Percentiles rank a stretch among this genome's conserved stretches.
Conservation (phyloP, 129 eudicot species). For the Pulicaria dysenterica region DNA sequence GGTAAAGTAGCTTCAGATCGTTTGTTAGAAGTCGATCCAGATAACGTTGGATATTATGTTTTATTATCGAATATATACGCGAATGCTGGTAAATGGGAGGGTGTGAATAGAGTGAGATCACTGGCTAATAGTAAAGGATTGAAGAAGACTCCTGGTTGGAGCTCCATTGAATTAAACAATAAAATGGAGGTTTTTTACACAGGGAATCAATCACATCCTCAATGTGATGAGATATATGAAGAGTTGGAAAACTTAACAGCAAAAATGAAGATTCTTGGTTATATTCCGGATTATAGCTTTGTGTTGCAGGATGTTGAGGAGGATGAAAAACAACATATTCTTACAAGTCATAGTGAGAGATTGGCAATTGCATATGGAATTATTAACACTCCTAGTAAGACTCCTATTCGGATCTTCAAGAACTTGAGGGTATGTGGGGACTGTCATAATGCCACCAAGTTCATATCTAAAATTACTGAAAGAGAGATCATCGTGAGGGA, state of each 20-base stretch:
- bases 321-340: slow-evolving; percentile 83
- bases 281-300: slow-evolving; percentile 78
- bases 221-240: slow-evolving; percentile 53
- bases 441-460: slow-evolving; percentile 77
- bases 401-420: slow-evolving; percentile 65
- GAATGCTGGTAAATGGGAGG: slow-evolving; percentile 83
- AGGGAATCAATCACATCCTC: slow-evolving; percentile 73
- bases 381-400: slow-evolving; percentile 64
- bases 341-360: slow-evolving; percentile 80
- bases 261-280: slow-evolving; percentile 68
- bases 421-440: slow-evolving; percentile 92
- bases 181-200: slow-evolving; percentile 76
- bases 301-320: slow-evolving; percentile 96
- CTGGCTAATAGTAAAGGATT: slow-evolving; percentile 68
- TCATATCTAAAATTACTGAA: slow-evolving; percentile 63
- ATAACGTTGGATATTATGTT: slow-evolving; percentile 77
- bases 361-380: slow-evolving; percentile 83
- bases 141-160: slow-evolving; percentile 95
- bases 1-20: slow-evolving; percentile 62
- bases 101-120: slow-evolving; percentile 70
- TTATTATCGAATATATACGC: slow-evolving; percentile 81
- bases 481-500: slow-evolving; percentile 89
- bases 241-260: slow-evolving; percentile 52
- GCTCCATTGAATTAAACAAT: slow-evolving; percentile 64
- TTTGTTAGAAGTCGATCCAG: slow-evolving; percentile 63